phyloP scores from a whole-genome alignment of 2,329 filamentous ascomycete genomes.

The Pseudocercospora fuligena region DNA sequence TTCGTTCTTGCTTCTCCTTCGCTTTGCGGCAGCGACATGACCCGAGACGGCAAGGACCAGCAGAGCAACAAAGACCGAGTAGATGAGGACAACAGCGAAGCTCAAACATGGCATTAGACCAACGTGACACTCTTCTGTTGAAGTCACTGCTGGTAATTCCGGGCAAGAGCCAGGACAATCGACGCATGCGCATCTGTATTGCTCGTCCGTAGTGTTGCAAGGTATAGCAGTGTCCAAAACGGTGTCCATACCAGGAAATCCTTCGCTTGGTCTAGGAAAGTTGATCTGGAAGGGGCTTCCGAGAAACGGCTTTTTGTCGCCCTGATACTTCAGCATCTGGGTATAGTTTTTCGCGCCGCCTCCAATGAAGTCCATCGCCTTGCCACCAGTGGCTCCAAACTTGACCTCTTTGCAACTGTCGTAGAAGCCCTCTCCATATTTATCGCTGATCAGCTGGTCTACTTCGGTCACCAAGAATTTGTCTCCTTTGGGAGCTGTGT shows the following conservation, averaged over 20 bases:
- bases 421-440: constrained; percentile 87
- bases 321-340: constrained; percentile 86
- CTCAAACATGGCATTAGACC: constrained; percentile 90
- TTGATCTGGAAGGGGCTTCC: constrained; percentile 99
- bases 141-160: constrained; percentile 74
- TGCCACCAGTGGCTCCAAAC: constrained; percentile 90
- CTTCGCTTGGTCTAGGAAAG: constrained; percentile 69
- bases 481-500: constrained; percentile 65
- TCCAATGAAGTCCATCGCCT: constrained; percentile 94
- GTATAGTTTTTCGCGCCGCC: constrained; percentile 91
- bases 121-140: constrained; percentile 75
- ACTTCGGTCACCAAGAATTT: constrained; percentile 81
- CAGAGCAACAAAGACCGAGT: constrained; percentile 73
- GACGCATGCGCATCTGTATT: constrained; percentile 88
- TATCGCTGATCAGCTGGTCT: constrained; percentile 83
- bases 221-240: constrained; percentile 75
- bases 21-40: constrained; percentile 75
- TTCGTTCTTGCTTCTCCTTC: constrained; percentile 76
- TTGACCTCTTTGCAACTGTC: constrained; percentile 99
- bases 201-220: constrained; percentile 86
- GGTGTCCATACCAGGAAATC: constrained; percentile 72
- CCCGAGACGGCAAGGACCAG: constrained; percentile 70
- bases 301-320: constrained; percentile 80
- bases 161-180: constrained; percentile 90
- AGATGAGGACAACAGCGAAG: constrained; percentile 87